A percentile compares a stretch with the other conserved stretches of the same genome.
Conservation (phyloP, 2,329 filamentous ascomycete genomes). For the Penicillium sp. region DNA sequence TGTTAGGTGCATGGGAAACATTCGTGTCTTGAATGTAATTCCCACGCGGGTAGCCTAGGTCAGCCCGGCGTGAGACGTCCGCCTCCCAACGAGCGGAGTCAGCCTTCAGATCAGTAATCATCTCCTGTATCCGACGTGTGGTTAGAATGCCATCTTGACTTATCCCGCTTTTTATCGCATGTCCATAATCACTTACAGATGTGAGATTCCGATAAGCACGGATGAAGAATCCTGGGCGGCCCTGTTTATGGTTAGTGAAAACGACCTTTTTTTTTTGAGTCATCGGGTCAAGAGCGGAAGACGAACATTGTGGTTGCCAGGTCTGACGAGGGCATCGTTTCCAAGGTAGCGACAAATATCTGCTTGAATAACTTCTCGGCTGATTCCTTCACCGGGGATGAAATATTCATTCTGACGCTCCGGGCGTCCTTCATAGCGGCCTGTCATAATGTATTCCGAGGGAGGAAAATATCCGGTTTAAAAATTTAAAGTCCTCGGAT, state of each 20-base stretch:
- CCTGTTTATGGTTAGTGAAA: slow-evolving; percentile 49
- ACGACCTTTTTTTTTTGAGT: slow-evolving; percentile 6
- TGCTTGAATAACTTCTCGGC: slow-evolving; percentile 78
- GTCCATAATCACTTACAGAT: slow-evolving; percentile 56
- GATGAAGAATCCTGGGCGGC: slow-evolving; percentile 72
- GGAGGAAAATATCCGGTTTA: slow-evolving; percentile 27
- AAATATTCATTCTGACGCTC: slow-evolving; percentile 71
- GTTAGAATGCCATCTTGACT: slow-evolving; percentile 7
- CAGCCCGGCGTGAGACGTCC: slow-evolving; percentile 42
- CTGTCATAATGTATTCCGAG: slow-evolving; percentile 40
- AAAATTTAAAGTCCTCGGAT: slow-evolving; percentile 25
- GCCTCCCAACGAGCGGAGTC: slow-evolving; percentile 55
- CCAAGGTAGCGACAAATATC: slow-evolving; percentile 83
- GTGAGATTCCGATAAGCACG: slow-evolving; percentile 77
- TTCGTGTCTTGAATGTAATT: slow-evolving; percentile 43
- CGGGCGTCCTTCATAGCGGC: slow-evolving; percentile 37
- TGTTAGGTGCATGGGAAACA: slow-evolving; percentile 40
- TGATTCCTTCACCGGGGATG: slow-evolving; percentile 75
- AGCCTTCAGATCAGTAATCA: slow-evolving; percentile 56
- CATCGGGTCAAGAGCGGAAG: slow-evolving; percentile 23
- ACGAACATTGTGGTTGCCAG: slow-evolving; percentile 70
- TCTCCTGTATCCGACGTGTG: slow-evolving; percentile 45
- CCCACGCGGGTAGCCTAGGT: slow-evolving; percentile 45
- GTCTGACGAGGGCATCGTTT: slow-evolving; percentile 76
- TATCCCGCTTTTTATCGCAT: slow-evolving; percentile 9